A percentile compares a stretch with the other conserved stretches of the same genome.
Conservation (phyloP, 805 yeast species). For the Lipomyces mesembrius region DNA sequence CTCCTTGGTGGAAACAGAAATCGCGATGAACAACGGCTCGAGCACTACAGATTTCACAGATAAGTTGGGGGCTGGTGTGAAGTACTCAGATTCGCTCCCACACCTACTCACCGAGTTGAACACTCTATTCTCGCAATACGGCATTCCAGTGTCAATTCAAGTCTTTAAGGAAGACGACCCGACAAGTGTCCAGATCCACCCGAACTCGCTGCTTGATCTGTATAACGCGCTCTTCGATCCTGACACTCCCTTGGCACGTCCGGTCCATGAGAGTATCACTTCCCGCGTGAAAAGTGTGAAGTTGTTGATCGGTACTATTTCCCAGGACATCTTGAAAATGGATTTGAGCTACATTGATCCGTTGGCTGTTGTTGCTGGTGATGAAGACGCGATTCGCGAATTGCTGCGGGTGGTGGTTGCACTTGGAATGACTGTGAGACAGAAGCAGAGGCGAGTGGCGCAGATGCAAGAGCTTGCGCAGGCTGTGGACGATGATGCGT, state of each 20-base stretch:
- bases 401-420: constrained; percentile 23
- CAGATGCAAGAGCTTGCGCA: not conserved
- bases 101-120: not conserved
- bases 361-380: constrained; percentile 22
- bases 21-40: not conserved
- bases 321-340: constrained; percentile 26
- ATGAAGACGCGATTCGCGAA: constrained; percentile 13
- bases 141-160: not conserved
- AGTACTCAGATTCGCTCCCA: not conserved
- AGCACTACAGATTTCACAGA: not conserved
- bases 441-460: constrained; percentile 1
- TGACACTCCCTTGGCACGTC: constrained; percentile 5
- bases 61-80: not conserved
- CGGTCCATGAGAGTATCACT: constrained; percentile 19
- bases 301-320: constrained; percentile 25
- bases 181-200: constrained; percentile 10
- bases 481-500: constrained; percentile 6
- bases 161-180: not conserved
- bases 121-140: constrained; percentile 2
- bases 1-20: not conserved
- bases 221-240: constrained; percentile 21
- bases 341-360: constrained; percentile 25
- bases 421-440: constrained; percentile 19
- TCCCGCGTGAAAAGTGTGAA: constrained; percentile 27
- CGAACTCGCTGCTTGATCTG: constrained; percentile 20